A percentile compares a stretch with the other conserved stretches of the same genome.
Evolutionary conservation across 129 eudicot genomes (phyloP).

Genomic region (Ambrosia artemisiifolia): DNA sequence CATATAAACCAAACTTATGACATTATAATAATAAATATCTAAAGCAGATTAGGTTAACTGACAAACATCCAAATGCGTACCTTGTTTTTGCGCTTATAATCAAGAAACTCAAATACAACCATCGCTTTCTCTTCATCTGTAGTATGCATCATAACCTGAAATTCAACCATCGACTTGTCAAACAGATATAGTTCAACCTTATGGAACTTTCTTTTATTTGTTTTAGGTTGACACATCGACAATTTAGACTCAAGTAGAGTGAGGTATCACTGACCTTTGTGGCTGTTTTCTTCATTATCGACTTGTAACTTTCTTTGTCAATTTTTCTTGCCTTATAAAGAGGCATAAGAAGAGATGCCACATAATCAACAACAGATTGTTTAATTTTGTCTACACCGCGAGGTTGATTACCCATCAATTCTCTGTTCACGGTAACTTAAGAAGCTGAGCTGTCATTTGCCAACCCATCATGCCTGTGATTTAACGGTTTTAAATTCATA

Average conservation of each 20-base stretch:
- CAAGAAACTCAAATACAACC: constrained; percentile 89
- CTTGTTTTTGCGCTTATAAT: constrained; percentile 94
- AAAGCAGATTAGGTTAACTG: neutral
- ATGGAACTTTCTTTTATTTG: constrained; percentile 2
- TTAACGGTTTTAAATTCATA: constrained; percentile 35
- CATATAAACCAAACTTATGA: too few species aligned
- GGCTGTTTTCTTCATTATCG: constrained; percentile 96
- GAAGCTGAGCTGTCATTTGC: constrained; percentile 80
- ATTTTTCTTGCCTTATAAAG: constrained; percentile 81
- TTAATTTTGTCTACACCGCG: constrained; percentile 73
- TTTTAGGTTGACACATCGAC: neutral
- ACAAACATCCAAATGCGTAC: constrained; percentile 25
- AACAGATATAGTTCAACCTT: neutral
- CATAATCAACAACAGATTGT: constrained; percentile 87
- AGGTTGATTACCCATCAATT: constrained; percentile 53
- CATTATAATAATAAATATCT: neutral
- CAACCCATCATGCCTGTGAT: constrained; percentile 34
- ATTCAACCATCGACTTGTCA: neutral
- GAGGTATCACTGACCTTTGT: constrained; percentile 60
- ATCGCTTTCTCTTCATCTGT: constrained; percentile 86
- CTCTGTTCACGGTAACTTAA: constrained; percentile 71
- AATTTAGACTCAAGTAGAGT: neutral
- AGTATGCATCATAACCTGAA: constrained; percentile 87
- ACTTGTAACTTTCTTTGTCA: constrained; percentile 81
- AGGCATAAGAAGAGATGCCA: constrained; percentile 93